These are phyloP conservation scores for Neonectria ditissima DNA, from an alignment of 2,329 filamentous ascomycete genomes.

Conservation along the genomic window DNA sequence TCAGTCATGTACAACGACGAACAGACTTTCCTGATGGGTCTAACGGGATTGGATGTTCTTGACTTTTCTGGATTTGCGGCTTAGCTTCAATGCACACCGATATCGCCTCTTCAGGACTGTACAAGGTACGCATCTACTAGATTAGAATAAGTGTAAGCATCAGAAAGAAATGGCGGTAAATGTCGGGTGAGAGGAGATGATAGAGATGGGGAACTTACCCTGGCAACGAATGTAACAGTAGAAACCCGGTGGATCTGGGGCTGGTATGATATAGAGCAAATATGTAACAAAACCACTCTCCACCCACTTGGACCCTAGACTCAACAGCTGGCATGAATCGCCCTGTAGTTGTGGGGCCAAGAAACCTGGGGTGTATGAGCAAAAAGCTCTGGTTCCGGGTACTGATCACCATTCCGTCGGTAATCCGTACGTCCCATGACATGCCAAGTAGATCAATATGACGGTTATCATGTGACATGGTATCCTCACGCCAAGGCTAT, in stretches of 20 bases:
- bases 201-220: background rate
- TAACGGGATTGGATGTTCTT: conserved; percentile 41
- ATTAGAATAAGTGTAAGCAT: background rate
- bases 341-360: background rate
- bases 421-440: conserved; percentile 5
- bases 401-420: background rate
- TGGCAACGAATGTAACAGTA: background rate
- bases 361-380: conserved; percentile 10
- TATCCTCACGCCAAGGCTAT: background rate
- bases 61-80: conserved; percentile 38
- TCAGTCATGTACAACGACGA: conserved; percentile 35
- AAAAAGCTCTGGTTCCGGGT: background rate
- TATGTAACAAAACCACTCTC: conserved; percentile 20
- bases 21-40: conserved; percentile 41
- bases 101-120: too few relatives aligned
- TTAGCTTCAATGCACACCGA: conserved; percentile 6
- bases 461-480: background rate
- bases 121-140: too few relatives aligned
- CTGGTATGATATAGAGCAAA: background rate
- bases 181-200: too few relatives aligned
- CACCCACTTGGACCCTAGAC: conserved; percentile 5
- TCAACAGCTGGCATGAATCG: background rate
- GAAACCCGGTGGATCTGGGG: background rate
- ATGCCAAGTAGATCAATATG: background rate
- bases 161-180: background rate